Evolutionary conservation across 1,284 basidiomycete species (phyloP), one percentile per base, ranked within the genome.

Genomic region (Neotropicomus parvogracilis): DNA sequence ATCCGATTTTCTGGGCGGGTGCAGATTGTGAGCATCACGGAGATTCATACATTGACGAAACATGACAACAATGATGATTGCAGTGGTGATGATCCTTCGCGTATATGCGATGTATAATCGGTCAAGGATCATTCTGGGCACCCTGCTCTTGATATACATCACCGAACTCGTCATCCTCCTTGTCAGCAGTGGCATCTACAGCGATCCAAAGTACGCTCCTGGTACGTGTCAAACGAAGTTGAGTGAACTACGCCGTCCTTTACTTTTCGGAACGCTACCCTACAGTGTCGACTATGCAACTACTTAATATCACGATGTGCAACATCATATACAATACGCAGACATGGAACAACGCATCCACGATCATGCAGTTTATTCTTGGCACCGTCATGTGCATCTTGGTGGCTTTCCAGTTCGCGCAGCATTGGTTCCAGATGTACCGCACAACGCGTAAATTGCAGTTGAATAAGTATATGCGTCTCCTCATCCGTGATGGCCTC

Each of bases 1-100:
- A 16, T 7, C 27, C 35, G 4, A 16, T 37, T 4, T 44, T 44
- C 24, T 44, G 35, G 35, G n/a, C 12, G 20, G 19, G 11, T 7
- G 27, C 38, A 8, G 43, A 49, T 26, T 14, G 48, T 49, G 17
- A 44, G 48, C 7, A 8, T 24, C 20, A 9, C 14, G 11, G 21
- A 16, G 4, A 8, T 26, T 12, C 6, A 21, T 3, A 6, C 19
- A 24, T 21, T 19, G 24, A n/a, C 10, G 10, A 11, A 14, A 31
- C 7, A 19, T 31, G 19, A 45, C 14, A n/a, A 19, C 14, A 12
- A 12, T 24, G 14, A 20, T 40, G 24, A 5, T 24, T 8, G 13
- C 24, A 48, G 47, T 48, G 13, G 35, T 38, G 17, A 48, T 48
- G 47, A 38, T 50, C 6, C 38, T 50, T n/a, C 39, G 43, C 4